Conservation (phyloP, 805 yeast species). For the Priceomyces fermenticarens region DNA sequence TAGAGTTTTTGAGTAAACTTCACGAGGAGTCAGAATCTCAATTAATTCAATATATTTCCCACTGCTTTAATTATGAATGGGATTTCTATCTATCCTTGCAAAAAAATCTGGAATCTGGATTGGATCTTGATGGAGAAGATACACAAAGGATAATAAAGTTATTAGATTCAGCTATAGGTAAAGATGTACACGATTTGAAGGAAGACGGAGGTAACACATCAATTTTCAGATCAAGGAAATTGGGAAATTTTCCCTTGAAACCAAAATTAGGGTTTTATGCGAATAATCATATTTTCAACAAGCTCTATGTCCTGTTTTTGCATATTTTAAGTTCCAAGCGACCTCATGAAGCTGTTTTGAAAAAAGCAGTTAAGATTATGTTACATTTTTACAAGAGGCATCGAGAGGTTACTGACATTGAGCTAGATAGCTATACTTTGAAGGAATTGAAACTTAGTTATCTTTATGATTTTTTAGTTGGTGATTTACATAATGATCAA, state of each 20-base stretch:
- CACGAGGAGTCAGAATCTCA: constrained; percentile 15
- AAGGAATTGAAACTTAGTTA: constrained; percentile 16
- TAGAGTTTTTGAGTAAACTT: constrained; percentile 14
- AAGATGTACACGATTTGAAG: not conserved
- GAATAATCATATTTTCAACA: constrained; percentile 16
- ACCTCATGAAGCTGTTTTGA: not conserved
- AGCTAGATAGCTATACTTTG: constrained; percentile 13
- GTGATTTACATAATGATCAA: constrained; percentile 7
- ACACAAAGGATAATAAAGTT: constrained; percentile 18
- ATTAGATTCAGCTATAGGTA: constrained; percentile 16
- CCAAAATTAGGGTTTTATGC: constrained; percentile 12
- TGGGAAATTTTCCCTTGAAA: constrained; percentile 1
- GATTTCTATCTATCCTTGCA: constrained; percentile 14
- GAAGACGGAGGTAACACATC: constrained; percentile 13
- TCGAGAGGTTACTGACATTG: constrained; percentile 15
- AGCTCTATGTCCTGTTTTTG: constrained; percentile 20
- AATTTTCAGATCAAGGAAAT: constrained; percentile 14
- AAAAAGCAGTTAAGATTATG: constrained; percentile 19
- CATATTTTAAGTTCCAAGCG: constrained; percentile 18
- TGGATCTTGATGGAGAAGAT: constrained; percentile 14
- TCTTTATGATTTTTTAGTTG: constrained; percentile 17
- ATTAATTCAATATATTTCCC: constrained; percentile 13
- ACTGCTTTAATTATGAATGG: constrained; percentile 18
- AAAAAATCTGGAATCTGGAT: constrained; percentile 12
- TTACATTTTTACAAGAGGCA: constrained; percentile 18